phyloP scores from a whole-genome alignment of 768 basidiomycete genomes.

The Suillus americanus region DNA sequence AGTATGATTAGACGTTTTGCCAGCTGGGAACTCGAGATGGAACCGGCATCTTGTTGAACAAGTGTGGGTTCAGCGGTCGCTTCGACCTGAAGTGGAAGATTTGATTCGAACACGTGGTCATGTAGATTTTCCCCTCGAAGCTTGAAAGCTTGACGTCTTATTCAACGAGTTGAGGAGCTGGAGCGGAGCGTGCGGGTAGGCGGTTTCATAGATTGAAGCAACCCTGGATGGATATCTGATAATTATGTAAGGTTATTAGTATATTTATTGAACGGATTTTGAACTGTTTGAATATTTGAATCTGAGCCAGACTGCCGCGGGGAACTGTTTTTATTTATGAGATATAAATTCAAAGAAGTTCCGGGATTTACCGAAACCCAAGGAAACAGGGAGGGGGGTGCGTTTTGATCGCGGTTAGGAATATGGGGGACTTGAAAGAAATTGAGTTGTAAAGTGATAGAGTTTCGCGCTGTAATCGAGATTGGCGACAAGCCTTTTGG shows the following conservation, averaged over 20 bases:
- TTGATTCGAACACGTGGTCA: conserved; percentile 7
- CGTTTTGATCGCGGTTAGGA: conserved; percentile 6
- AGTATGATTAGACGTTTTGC: conserved; percentile 32
- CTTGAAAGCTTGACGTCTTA: not conserved
- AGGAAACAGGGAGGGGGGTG: not conserved
- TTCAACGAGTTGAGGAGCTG: conserved; percentile 5
- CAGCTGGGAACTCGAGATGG: conserved; percentile 5
- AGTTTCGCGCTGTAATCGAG: conserved; percentile 45
- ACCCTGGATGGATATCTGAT: conserved; percentile 14
- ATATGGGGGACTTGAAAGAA: conserved; percentile 21
- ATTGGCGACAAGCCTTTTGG: conserved; percentile 43
- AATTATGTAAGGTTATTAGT: conserved; percentile 8
- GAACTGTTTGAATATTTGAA: conserved; percentile 14
- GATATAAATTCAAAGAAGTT: conserved; percentile 2
- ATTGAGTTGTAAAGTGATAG: conserved; percentile 57
- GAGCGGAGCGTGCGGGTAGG: not conserved
- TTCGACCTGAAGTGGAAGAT: not conserved
- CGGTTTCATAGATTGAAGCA: not conserved
- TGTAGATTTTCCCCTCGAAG: not conserved
- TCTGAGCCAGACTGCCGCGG: conserved; percentile 16
- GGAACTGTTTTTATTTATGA: conserved; percentile 16
- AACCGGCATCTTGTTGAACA: conserved; percentile 9
- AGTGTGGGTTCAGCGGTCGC: not conserved
- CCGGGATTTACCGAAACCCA: conserved; percentile 6
- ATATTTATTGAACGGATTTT: conserved; percentile 9